A percentile compares a stretch with the other conserved stretches of the same genome.
Evolutionary conservation across 805 yeast species (phyloP).

Genomic region (Myxozyma monticola): DNA sequence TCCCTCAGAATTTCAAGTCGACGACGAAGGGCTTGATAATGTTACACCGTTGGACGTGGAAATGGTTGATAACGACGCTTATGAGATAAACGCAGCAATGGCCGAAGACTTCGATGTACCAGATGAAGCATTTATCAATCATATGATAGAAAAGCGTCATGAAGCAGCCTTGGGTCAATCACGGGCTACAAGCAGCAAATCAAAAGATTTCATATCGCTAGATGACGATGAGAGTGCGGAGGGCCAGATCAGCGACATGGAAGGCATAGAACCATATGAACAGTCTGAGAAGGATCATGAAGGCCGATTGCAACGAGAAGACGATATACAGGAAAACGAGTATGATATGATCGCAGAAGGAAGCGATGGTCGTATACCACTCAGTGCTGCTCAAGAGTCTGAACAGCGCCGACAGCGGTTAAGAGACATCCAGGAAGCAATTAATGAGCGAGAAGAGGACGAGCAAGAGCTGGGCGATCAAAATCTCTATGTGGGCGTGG

Average conservation of each 20-base stretch:
- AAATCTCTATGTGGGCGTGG: constrained; percentile 8
- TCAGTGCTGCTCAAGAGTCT: constrained; percentile 21
- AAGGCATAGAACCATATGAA: constrained; percentile 12
- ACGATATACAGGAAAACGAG: constrained; percentile 22
- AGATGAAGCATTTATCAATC: constrained; percentile 27
- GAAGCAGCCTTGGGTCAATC: constrained; percentile 3
- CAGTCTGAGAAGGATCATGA: neutral
- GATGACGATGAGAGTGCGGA: constrained; percentile 16
- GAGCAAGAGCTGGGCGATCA: constrained; percentile 10
- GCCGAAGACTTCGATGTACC: constrained; percentile 20
- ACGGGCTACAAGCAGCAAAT: neutral
- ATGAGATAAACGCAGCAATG: constrained; percentile 15
- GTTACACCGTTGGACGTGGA: neutral
- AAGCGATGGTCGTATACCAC: constrained; percentile 27
- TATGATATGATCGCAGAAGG: constrained; percentile 28
- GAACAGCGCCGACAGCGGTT: constrained; percentile 16
- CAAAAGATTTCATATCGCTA: constrained; percentile 22
- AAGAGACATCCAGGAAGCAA: constrained; percentile 21
- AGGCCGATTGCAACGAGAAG: constrained; percentile 19
- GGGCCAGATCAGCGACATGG: constrained; percentile 3
- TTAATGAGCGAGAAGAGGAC: constrained; percentile 24
- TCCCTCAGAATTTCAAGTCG: constrained; percentile 10
- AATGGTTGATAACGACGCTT: constrained; percentile 3
- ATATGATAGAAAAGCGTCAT: constrained; percentile 23
- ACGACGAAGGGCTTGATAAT: neutral